Conservation (phyloP, 208 protist genomes). For the Wallacemonas rigidus region DNA sequence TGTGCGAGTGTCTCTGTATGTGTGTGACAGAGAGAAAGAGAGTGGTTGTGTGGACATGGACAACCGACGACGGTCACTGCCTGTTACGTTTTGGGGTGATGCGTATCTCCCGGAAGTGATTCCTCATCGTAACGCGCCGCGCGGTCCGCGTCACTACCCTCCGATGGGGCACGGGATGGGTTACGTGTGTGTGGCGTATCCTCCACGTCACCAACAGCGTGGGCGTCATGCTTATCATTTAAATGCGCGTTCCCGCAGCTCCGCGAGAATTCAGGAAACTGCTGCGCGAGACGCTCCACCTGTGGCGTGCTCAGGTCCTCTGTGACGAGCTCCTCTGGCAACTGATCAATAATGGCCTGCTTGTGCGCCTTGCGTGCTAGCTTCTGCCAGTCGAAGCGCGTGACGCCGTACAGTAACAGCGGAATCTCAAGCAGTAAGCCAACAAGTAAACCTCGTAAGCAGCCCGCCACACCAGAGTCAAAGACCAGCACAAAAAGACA, state of each 20-base stretch:
- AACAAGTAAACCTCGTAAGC: slow-evolving; percentile 48
- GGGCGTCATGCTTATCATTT: background rate
- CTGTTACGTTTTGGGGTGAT: too few species aligned
- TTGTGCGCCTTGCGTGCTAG: slow-evolving; percentile 45
- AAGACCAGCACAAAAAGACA: slow-evolving; percentile 53
- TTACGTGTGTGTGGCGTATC: slow-evolving; percentile 10
- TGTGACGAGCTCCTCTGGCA: slow-evolving; percentile 12
- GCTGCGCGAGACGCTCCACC: slow-evolving; percentile 12
- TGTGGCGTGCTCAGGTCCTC: slow-evolving; percentile 6
- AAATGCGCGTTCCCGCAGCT: background rate
- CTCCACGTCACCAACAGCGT: slow-evolving; percentile 1
- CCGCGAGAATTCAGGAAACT: background rate
- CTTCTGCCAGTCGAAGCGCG: slow-evolving; percentile 52
- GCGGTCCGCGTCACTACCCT: background rate
- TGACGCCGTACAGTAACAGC: slow-evolving; percentile 47
- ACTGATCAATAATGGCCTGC: slow-evolving; percentile 14
- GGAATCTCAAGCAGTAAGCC: slow-evolving; percentile 64
- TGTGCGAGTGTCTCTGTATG: background rate
- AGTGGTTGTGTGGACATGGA: background rate
- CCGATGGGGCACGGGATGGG: slow-evolving; percentile 2
- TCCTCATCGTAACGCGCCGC: background rate
- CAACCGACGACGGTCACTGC: background rate
- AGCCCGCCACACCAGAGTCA: slow-evolving; percentile 49
- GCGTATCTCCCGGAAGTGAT: background rate
- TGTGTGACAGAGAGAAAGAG: background rate